Conservation (phyloP, 371 early-diverging fungal species). For the Dichotomocladium elegans region DNA sequence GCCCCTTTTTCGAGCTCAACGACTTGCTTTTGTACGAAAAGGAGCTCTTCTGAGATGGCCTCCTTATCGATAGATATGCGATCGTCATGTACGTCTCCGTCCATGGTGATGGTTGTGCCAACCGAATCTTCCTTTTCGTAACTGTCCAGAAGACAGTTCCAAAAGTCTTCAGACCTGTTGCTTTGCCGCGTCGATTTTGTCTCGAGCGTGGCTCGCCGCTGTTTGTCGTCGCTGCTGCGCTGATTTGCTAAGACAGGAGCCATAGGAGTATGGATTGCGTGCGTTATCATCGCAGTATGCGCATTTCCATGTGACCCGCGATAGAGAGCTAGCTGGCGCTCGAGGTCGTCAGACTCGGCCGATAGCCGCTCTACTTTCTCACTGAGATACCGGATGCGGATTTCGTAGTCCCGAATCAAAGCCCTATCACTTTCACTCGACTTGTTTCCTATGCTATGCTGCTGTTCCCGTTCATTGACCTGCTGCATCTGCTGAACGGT, state of each 20-base stretch:
- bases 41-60: conserved; percentile 6
- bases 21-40: conserved; percentile 21
- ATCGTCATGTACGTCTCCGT: conserved; percentile 3
- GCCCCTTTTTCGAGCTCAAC: conserved; percentile 27
- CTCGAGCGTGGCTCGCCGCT: conserved; percentile 8
- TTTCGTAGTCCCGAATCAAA: conserved; percentile 28
- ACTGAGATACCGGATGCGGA: conserved; percentile 30
- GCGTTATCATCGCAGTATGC: too few species aligned
- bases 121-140: conserved; percentile 23
- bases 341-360: conserved; percentile 25
- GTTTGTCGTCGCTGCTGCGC: conserved; percentile 7
- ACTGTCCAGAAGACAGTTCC: conserved; percentile 24
- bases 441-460: not conserved
- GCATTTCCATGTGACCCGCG: not conserved
- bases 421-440: not conserved
- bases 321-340: conserved; percentile 18
- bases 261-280: conserved; percentile 8
- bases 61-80: not conserved
- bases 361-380: conserved; percentile 33
- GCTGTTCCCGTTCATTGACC: conserved; percentile 16
- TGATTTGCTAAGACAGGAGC: conserved; percentile 2
- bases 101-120: not conserved
- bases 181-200: conserved; percentile 11
- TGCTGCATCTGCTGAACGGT: conserved; percentile 11
- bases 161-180: conserved; percentile 16